Conservation (phyloP, 208 protist species). For the Angomonas deanei region DNA sequence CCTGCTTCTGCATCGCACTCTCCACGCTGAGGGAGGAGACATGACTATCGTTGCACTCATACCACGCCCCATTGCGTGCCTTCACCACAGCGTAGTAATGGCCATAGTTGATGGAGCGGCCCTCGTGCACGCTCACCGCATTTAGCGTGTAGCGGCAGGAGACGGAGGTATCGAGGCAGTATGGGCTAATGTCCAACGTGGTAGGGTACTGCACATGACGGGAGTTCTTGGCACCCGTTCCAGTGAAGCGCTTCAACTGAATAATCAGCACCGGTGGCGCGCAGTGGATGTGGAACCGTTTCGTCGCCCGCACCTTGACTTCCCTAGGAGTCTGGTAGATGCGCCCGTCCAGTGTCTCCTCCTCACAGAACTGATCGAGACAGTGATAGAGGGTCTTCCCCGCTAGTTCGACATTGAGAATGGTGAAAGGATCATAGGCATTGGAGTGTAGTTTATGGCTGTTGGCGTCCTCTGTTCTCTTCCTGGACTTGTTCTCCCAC, state of each 20-base stretch:
- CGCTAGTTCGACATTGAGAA: slow-evolving; percentile 67
- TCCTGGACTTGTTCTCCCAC: slow-evolving; percentile 10
- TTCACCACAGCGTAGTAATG: slow-evolving; percentile 90
- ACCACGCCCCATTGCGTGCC: slow-evolving; percentile 79
- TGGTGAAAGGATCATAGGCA: slow-evolving; percentile 84
- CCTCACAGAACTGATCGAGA: slow-evolving; percentile 63
- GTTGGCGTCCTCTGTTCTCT: neutral
- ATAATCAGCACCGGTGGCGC: slow-evolving; percentile 80
- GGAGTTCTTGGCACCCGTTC: slow-evolving; percentile 53
- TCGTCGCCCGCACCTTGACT: slow-evolving; percentile 69
- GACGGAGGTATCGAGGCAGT: slow-evolving; percentile 28
- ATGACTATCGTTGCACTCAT: slow-evolving; percentile 78
- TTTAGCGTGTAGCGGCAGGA: slow-evolving; percentile 72
- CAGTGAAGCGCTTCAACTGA: slow-evolving; percentile 86
- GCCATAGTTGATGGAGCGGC: slow-evolving; percentile 66
- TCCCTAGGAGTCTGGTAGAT: slow-evolving; percentile 72
- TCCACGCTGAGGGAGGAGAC: slow-evolving; percentile 64
- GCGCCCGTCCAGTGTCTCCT: slow-evolving; percentile 65
- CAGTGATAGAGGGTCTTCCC: slow-evolving; percentile 73
- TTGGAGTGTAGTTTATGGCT: slow-evolving; percentile 52
- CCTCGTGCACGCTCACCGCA: slow-evolving; percentile 86
- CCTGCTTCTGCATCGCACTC: slow-evolving; percentile 55
- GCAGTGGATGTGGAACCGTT: slow-evolving; percentile 76
- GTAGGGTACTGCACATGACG: slow-evolving; percentile 65
- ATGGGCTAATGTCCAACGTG: slow-evolving; percentile 50